These are phyloP conservation scores for Metahyphopichia silvanorum DNA, from an alignment of 805 yeast genomes.

Conservation along the genomic window DNA sequence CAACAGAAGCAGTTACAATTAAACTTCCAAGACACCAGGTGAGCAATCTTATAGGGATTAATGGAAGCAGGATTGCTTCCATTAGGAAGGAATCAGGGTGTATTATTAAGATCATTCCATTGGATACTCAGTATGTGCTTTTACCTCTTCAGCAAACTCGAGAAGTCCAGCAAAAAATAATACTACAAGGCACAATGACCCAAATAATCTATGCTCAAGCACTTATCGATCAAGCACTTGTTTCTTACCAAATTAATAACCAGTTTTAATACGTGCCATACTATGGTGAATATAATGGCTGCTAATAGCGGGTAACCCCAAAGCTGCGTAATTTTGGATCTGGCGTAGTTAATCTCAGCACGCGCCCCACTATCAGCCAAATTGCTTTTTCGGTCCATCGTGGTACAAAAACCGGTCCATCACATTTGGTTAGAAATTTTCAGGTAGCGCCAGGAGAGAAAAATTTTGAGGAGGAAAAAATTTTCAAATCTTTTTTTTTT, in stretches of 20 bases:
- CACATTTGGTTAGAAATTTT: constrained; percentile 1
- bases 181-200: constrained; percentile 11
- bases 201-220: constrained; percentile 12
- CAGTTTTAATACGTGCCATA: no score
- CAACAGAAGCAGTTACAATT: no score
- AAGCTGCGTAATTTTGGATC: constrained; percentile 5
- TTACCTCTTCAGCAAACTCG: constrained; percentile 4
- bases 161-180: constrained; percentile 13
- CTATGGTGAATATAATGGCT: no score
- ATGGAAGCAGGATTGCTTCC: constrained; percentile 18
- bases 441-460: constrained; percentile 2
- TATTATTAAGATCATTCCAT: constrained; percentile 17
- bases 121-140: constrained; percentile 2
- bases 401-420: constrained; percentile 1
- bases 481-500: constrained; percentile 5
- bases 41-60: constrained; percentile 20
- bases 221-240: background rate
- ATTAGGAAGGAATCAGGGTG: constrained; percentile 21
- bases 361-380: background rate
- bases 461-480: constrained; percentile 8
- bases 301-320: constrained; percentile 7
- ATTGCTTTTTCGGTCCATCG: background rate
- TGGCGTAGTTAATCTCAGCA: constrained; percentile 6
- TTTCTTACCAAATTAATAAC: background rate
- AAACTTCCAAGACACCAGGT: constrained; percentile 15